A percentile compares a stretch with the other conserved stretches of the same genome.
Conservation (phyloP, 2,329 filamentous ascomycete genomes). For the Epichloe aotearoae region DNA sequence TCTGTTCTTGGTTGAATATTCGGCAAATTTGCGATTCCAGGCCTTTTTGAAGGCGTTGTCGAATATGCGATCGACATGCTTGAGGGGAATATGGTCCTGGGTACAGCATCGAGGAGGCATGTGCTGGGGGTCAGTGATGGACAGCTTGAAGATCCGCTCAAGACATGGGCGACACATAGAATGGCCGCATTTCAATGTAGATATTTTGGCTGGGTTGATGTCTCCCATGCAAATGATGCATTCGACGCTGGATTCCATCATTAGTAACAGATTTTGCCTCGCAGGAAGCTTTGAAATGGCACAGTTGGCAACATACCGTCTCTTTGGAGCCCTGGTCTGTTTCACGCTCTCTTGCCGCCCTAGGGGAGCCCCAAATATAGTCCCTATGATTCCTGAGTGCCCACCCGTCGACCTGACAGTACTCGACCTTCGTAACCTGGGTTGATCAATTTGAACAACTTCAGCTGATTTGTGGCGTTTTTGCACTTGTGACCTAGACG, state of each 20-base stretch:
- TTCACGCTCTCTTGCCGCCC: conserved; percentile 14
- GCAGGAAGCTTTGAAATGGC: not conserved
- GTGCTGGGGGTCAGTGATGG: conserved; percentile 60
- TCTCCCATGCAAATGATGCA: conserved; percentile 65
- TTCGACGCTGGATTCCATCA: conserved; percentile 38
- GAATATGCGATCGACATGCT: conserved; percentile 65
- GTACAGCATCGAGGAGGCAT: conserved; percentile 82
- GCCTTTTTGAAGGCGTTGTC: conserved; percentile 58
- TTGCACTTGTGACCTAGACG: conserved; percentile 5
- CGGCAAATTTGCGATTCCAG: conserved; percentile 72
- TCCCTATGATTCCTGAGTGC: conserved; percentile 15
- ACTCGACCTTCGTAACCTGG: conserved; percentile 7
- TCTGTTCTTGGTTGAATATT: conserved; percentile 60
- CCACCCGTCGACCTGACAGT: conserved; percentile 7
- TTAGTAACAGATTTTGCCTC: not conserved
- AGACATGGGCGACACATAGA: conserved; percentile 71
- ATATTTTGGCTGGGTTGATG: conserved; percentile 46
- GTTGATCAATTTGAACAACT: conserved; percentile 6
- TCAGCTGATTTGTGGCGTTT: conserved; percentile 11
- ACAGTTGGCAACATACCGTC: conserved; percentile 6
- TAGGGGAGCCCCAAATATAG: conserved; percentile 14
- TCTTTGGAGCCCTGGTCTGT: conserved; percentile 2
- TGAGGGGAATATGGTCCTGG: conserved; percentile 56
- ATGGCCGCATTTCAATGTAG: conserved; percentile 65
- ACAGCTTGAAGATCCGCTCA: conserved; percentile 60